These are phyloP conservation scores for Erythrophleum ivorense DNA, from an alignment of 331 rosid genomes.

Conservation along the genomic window DNA sequence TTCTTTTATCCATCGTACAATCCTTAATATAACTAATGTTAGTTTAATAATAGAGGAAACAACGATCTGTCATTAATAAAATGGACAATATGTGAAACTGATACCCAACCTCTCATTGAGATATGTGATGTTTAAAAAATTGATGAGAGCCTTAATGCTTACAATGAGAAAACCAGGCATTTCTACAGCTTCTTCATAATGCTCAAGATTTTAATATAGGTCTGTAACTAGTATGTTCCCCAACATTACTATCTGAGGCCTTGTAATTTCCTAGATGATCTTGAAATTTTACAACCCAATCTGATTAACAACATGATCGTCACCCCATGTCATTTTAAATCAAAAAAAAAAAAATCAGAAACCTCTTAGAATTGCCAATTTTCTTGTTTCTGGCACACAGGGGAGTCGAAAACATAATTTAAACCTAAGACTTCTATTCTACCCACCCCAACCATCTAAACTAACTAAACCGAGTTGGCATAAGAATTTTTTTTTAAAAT, in stretches of 20 bases:
- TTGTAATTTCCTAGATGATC: slow-evolving; percentile 71
- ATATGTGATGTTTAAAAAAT: slow-evolving; percentile 82
- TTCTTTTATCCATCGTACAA: slow-evolving; percentile 77
- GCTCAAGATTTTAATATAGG: slow-evolving; percentile 71
- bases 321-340: slow-evolving; percentile 13
- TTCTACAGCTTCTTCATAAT: slow-evolving; percentile 69
- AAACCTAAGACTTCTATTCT: too few species aligned
- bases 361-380: background rate
- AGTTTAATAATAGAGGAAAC: slow-evolving; percentile 24
- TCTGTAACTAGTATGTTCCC: slow-evolving; percentile 80
- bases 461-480: too few species aligned
- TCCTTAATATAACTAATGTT: slow-evolving; percentile 12
- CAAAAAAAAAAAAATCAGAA: background rate
- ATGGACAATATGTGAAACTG: background rate
- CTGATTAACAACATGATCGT: slow-evolving; percentile 47
- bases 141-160: slow-evolving; percentile 87
- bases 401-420: background rate
- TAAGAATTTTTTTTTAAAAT: too few species aligned
- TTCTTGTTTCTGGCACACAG: background rate
- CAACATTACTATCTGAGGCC: slow-evolving; percentile 85
- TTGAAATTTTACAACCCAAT: slow-evolving; percentile 81
- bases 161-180: slow-evolving; percentile 80
- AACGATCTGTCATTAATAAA: background rate
- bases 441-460: too few species aligned
- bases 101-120: slow-evolving; percentile 74